Evolutionary conservation across 2,329 filamentous ascomycete species (phyloP), one percentile per base, ranked within the genome.

Genomic region (Cercospora sp.): DNA sequence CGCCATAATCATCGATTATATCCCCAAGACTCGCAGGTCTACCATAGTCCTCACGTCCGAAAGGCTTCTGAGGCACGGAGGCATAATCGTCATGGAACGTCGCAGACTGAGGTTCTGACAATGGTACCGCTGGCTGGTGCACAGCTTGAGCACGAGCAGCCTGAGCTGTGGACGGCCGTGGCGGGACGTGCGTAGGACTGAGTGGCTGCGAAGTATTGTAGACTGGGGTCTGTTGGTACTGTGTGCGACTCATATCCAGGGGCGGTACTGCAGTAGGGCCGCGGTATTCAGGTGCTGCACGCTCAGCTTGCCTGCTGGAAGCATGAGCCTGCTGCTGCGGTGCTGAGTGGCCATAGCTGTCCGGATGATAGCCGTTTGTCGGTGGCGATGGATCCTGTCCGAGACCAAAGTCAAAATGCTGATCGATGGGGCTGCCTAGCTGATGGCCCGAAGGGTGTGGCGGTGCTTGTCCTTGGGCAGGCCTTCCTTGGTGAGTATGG

Each of bases 1-100:
- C 65, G 36, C 62, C 65, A 59, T 73, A 73, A 20, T 70, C 69
- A 61, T 73, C 71, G 45, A 70, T 69, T 28, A 71, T 71, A 36
- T 69, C 69, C 20, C 69, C 68, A 7, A 68, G 31, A 36, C 66
- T 70, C 26, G 63, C 66, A 31, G 65, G 36, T 53, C 68, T 59
- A 30, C 63, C 64, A 12, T 66, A 48, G 18, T 69, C 68, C 8
- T 68, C 58, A 18, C 65, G 67, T 23, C 63, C 48, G 59, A 69
- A 69, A 5, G 66, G 69, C 40, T 67, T 69, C 51, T 60, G 33
- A 5, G 64, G 63, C 57, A 63, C 60, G 18, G 57, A 57, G 31
- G 57, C 45, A 57, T 64, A 62, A 30, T 64, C 66, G 58, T 64
- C 63, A 40, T 31, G 63, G 51, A 57, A 58, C 36, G 63, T 60